phyloP scores from a whole-genome alignment of 2,329 filamentous ascomycete species.

The Diplodia intermedia region DNA sequence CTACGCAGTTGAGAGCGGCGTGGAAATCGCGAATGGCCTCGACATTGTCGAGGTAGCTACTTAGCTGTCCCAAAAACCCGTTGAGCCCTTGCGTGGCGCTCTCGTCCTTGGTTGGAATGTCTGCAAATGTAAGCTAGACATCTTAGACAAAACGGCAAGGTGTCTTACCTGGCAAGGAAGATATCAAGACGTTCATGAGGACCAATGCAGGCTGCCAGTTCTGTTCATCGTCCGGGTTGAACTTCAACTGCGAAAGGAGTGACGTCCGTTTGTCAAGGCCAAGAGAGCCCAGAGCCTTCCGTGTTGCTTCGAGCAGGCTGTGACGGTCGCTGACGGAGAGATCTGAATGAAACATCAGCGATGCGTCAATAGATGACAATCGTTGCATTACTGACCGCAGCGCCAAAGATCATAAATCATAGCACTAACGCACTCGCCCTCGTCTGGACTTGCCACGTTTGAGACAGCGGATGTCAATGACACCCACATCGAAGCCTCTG shows the following conservation, averaged over 20 bases:
- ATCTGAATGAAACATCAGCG: conserved; percentile 18
- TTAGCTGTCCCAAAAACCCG: conserved; percentile 23
- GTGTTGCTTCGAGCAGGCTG: conserved; percentile 22
- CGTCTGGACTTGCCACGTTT: conserved; percentile 27
- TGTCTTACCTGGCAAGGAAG: conserved; percentile 25
- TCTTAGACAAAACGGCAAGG: background rate
- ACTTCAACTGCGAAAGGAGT: conserved; percentile 23
- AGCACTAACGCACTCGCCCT: conserved; percentile 19
- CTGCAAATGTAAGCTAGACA: conserved; percentile 11
- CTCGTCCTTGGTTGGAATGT: conserved; percentile 26
- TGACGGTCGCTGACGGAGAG: conserved; percentile 29
- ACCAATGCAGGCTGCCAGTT: conserved; percentile 17
- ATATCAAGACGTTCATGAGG: conserved; percentile 28
- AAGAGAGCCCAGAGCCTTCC: conserved; percentile 20
- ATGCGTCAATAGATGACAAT: background rate
- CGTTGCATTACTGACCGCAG: conserved; percentile 13
- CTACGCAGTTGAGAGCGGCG: conserved; percentile 35
- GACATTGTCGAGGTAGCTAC: conserved; percentile 21
- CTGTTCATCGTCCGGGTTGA: conserved; percentile 17
- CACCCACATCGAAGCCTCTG: conserved; percentile 28
- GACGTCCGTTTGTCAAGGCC: conserved; percentile 19
- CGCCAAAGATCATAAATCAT: conserved; percentile 30
- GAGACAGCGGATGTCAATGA: conserved; percentile 20
- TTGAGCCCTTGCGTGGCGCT: conserved; percentile 18
- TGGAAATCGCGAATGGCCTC: conserved; percentile 27